These are phyloP conservation scores for Isoetes taiwanensis DNA, from an alignment of 75 land plant species.

Conservation along the genomic window DNA sequence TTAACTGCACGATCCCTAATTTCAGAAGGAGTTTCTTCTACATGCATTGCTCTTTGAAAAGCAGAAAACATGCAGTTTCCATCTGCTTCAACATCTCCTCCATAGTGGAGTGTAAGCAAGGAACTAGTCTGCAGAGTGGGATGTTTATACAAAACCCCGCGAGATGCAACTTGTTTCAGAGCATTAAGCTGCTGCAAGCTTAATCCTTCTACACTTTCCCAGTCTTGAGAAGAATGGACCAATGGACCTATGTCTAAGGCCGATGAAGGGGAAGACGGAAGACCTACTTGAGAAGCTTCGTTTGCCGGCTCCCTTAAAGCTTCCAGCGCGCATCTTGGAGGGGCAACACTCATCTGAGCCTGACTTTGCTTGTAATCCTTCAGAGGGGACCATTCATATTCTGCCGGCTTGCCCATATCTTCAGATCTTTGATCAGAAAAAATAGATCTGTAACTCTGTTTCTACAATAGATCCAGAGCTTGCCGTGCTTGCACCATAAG, in stretches of 20 bases:
- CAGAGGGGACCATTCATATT: slow-evolving; percentile 7
- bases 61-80: slow-evolving; percentile 90
- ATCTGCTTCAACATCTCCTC: slow-evolving; percentile 81
- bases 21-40: slow-evolving; percentile 29
- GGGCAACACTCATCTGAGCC: too few relatives aligned
- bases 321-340: neutral
- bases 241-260: too few relatives aligned
- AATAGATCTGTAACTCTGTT: too few relatives aligned
- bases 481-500: too few relatives aligned
- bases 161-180: slow-evolving; percentile 22
- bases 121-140: slow-evolving; percentile 18
- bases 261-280: neutral
- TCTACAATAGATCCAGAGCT: too few relatives aligned
- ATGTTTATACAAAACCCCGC: slow-evolving; percentile 63
- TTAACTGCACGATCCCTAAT: slow-evolving; percentile 48
- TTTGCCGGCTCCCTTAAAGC: neutral
- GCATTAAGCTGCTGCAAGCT: slow-evolving; percentile 48
- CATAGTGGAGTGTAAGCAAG: slow-evolving; percentile 45
- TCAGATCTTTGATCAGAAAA: neutral
- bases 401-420: slow-evolving; percentile 4
- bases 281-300: neutral
- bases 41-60: slow-evolving; percentile 43
- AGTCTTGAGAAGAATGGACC: slow-evolving; percentile 5
- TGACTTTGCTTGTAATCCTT: neutral
- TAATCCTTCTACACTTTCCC: slow-evolving; percentile 53